phyloP scores from a whole-genome alignment of 2,329 filamentous ascomycete genomes.

The Thelonectria olida region DNA sequence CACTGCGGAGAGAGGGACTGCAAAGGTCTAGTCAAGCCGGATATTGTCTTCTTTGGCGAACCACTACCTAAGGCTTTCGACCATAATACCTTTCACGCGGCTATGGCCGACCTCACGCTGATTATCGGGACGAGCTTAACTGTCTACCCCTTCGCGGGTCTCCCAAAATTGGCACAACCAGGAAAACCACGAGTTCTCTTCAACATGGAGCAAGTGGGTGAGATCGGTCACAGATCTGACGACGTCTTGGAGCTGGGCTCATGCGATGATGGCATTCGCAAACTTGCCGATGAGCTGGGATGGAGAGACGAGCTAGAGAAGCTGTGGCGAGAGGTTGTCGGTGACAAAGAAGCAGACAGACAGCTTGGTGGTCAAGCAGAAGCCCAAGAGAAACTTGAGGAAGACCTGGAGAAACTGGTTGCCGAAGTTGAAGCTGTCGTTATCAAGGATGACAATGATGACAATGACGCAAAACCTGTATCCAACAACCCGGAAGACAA shows the following conservation, averaged over 20 bases:
- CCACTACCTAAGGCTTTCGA: conserved; percentile 57
- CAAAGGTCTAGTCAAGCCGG: conserved; percentile 85
- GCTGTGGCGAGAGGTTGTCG: conserved; percentile 75
- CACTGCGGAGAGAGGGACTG: conserved; percentile 71
- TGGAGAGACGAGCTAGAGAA: conserved; percentile 86
- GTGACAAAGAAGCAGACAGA: conserved; percentile 64
- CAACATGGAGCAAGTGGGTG: conserved; percentile 86
- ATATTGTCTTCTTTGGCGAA: conserved; percentile 95
- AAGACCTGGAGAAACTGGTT: conserved; percentile 54
- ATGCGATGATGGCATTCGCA: conserved; percentile 83
- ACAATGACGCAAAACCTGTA: conserved; percentile 20
- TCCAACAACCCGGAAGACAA: background rate
- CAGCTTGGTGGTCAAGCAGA: conserved; percentile 50
- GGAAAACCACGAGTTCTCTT: conserved; percentile 82
- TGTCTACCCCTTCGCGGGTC: conserved; percentile 87
- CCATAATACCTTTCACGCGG: conserved; percentile 55
- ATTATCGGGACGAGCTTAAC: conserved; percentile 89
- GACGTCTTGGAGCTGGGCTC: conserved; percentile 86
- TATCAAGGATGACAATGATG: conserved; percentile 38
- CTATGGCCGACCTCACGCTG: conserved; percentile 78
- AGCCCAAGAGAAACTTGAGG: conserved; percentile 53
- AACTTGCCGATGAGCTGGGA: conserved; percentile 80
- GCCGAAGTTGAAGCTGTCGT: conserved; percentile 47
- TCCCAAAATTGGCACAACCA: conserved; percentile 72
- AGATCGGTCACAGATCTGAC: conserved; percentile 78